Evolutionary conservation across 2,329 filamentous ascomycete genomes (phyloP).

Genomic region (Basipetospora sp.): DNA sequence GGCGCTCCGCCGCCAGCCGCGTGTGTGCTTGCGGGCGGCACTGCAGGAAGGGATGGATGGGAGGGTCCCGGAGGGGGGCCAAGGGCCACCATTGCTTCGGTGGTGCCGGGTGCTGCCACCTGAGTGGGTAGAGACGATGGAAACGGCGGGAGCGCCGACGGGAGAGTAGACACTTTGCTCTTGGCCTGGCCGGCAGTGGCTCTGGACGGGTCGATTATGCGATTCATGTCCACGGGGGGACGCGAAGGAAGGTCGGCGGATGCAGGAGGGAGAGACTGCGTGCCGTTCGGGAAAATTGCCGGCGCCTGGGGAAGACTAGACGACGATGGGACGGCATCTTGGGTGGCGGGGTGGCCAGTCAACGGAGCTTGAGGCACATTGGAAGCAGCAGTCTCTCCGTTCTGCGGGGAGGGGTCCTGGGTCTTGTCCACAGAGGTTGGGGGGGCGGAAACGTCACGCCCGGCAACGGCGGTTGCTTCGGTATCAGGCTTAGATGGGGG

Average conservation of each 20-base stretch:
- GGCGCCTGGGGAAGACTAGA: slow-evolving; percentile 2
- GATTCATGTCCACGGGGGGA: slow-evolving; percentile 6
- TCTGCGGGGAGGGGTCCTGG: too few relatives aligned
- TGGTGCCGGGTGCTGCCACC: slow-evolving; percentile 1
- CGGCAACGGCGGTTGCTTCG: neutral
- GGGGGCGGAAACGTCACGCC: neutral
- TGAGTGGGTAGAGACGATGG: too few relatives aligned
- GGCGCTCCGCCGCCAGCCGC: neutral
- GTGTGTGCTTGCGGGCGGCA: neutral
- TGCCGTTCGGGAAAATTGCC: neutral
- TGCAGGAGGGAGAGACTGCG: slow-evolving; percentile 1
- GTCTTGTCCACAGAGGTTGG: too few relatives aligned
- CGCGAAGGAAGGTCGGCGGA: slow-evolving; percentile 5
- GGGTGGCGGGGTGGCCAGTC: neutral
- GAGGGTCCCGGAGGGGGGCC: slow-evolving; percentile 3
- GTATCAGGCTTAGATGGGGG: neutral
- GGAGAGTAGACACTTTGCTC: neutral
- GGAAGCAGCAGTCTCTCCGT: too few relatives aligned
- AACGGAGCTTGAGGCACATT: too few relatives aligned
- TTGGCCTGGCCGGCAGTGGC: neutral
- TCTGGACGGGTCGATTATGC: slow-evolving; percentile 1
- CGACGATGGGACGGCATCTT: neutral
- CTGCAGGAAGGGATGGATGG: slow-evolving; percentile 1
- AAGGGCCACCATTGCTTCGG: slow-evolving; percentile 2
- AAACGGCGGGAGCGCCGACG: too few relatives aligned